Base-by-base conservation (phyloP, 2,329 filamentous ascomycete genomes). In the Pyrenochaeta sp. region DNA sequence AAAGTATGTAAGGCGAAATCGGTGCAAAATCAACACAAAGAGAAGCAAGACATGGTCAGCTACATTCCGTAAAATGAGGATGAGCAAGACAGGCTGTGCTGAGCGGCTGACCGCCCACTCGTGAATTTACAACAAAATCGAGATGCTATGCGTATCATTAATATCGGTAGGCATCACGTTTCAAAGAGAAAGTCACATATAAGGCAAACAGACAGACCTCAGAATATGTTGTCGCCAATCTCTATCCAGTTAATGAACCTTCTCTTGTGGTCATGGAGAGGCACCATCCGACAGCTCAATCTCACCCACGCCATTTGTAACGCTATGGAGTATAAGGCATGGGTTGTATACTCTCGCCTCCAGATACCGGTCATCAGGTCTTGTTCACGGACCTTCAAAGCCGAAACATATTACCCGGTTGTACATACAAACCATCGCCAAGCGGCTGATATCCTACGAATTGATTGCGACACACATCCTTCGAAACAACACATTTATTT, bases 391-490 rank as follows among this genome's bases (percentile, higher is more conserved):
- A 46, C 53, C 45, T 56, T 30, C 21, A 42, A 48, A 41, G 49
- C 40, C 54, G 44, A 44, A 45, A 39, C 58, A 61, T 55, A 63
- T 61, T 61, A 63, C 48, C 50, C 55, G 53, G 45, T 35, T 41
- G 39, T 51, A 56, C 44, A 17, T 41, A 56, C 27, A 56, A 44
- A 21, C 43, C 51, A 47, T 21, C 27, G 45, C 55, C 52, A 60
- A 52, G 52, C 36, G 27, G 41, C 37, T 40, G 42, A 51, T 43
- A 36, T 21, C 27, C 40, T 27, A 20, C 18, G 33, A 45, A 44
- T 54, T 60, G 40, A 51, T 57, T 60, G 55, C 54, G 49, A 43
- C 29, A 37, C 44, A 30, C 47, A 56, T 45, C 56, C 54, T 55
- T 42, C 58, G 50, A 61, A 59, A 61, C 52, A 45, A 23, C 18